Conservation (phyloP, 768 basidiomycete species). For the Russula compacta region DNA sequence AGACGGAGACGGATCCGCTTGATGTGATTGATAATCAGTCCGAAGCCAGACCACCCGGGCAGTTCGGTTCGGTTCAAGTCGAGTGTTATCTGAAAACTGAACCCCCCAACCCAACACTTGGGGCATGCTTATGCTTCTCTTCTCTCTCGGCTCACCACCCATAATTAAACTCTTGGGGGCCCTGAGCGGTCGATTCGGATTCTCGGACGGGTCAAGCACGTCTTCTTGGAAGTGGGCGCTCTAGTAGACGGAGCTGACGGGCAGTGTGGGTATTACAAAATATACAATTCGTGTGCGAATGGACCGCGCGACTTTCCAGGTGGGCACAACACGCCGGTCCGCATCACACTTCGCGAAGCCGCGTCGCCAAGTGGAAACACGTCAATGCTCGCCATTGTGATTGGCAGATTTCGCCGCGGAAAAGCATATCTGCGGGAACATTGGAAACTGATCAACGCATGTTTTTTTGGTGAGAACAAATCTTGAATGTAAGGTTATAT, state of each 20-base stretch:
- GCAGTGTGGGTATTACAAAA: too few species aligned
- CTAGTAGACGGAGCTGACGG: not conserved
- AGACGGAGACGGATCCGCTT: not conserved
- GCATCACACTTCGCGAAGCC: conserved; percentile 10
- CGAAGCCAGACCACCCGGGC: not conserved
- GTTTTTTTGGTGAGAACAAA: too few species aligned
- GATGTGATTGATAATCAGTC: not conserved
- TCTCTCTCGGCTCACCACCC: not conserved
- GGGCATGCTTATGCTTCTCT: too few species aligned
- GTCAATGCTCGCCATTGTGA: not conserved
- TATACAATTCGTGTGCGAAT: not conserved
- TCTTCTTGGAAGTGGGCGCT: not conserved
- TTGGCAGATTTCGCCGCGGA: not conserved
- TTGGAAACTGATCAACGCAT: not conserved
- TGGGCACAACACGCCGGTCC: not conserved
- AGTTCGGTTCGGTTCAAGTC: not conserved
- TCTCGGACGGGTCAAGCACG: not conserved
- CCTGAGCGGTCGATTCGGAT: not conserved
- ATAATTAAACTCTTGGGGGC: not conserved
- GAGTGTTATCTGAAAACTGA: too few species aligned
- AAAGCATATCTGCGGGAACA: not conserved
- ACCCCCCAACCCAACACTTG: too few species aligned
- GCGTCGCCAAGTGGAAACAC: not conserved
- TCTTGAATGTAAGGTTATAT: not conserved
- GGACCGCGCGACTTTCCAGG: too few species aligned